A percentile compares a stretch with the other conserved stretches of the same genome.
These are phyloP conservation scores for Neofusicoccum sp. DNA, from an alignment of 2,329 filamentous ascomycete species.

Conservation along the genomic window DNA sequence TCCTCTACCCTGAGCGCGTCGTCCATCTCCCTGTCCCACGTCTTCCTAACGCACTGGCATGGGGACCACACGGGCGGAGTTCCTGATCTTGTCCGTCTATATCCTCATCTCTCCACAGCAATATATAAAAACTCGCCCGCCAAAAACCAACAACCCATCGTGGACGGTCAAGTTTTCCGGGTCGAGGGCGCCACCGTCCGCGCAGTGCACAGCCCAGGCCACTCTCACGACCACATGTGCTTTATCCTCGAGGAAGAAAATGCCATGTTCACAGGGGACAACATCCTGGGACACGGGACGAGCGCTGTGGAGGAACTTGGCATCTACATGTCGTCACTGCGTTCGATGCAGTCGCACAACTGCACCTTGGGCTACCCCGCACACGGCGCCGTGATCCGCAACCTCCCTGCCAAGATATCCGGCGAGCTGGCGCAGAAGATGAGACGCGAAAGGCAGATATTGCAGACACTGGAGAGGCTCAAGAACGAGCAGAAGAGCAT, in stretches of 20 bases:
- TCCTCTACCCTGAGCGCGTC: too few relatives aligned
- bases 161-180: conserved; percentile 37
- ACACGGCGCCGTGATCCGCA: conserved; percentile 42
- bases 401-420: conserved; percentile 41
- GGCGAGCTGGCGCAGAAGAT: neutral
- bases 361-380: conserved; percentile 46
- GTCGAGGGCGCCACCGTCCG: conserved; percentile 42
- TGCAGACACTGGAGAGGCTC: conserved; percentile 32
- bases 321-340: conserved; percentile 37
- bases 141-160: conserved; percentile 33
- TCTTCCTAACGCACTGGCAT: conserved; percentile 47
- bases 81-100: conserved; percentile 36
- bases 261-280: conserved; percentile 41
- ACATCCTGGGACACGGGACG: conserved; percentile 40
- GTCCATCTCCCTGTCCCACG: conserved; percentile 27
- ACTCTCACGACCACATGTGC: conserved; percentile 36
- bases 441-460: conserved; percentile 42
- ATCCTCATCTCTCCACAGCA: conserved; percentile 26
- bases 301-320: conserved; percentile 42
- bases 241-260: conserved; percentile 37
- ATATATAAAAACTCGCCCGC: conserved; percentile 41
- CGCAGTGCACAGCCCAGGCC: conserved; percentile 36
- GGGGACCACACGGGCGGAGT: conserved; percentile 46
- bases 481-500: neutral
- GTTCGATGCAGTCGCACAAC: conserved; percentile 33